Evolutionary conservation across 805 yeast genomes (phyloP), one percentile per base, ranked within the genome.

Genomic region (Candida corydali): DNA sequence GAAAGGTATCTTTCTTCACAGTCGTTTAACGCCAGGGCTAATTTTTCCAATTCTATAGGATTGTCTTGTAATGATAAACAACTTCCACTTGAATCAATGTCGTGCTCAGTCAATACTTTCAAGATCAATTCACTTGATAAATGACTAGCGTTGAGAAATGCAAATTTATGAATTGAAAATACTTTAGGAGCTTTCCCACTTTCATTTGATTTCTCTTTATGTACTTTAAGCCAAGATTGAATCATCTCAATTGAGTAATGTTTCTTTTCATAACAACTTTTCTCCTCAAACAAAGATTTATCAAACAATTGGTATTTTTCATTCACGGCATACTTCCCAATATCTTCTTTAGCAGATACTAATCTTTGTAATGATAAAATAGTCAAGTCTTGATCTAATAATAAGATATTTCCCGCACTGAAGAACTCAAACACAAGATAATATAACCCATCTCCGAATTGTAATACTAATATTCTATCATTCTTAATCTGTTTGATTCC

Each of bases 341-440:
- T 75, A 44, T 76, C 78, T 25, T 75, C 84, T 50, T 80, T 76
- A 37, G 84, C 94, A 23, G 76, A 76, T 8, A 87, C 96, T 16
- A 82, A 63, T 59, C 97, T 76, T 53, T 84, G 89, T 19, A 88
- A 61, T 0, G 91, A 69, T 50, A 88, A 48, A 34, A 89, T 87
- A 48, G 75, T 79, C 41, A 69, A 58, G 15, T 80, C 73, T 19
- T 76, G 71, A 56, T 91, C 94, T 43, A 91, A 66, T 15, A 91
- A 66, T 14, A 91, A 65, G 37, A 91, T 76, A 54, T 91, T 91
- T 18, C 98, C 98, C 3, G 96, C 96, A 54, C 96, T 85, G 64
- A 89, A 91, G 51, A 91, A 91, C 58, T 91, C 98, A 36, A 91
- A 59, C 0, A 86, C 95, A 45, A 91, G 63, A 48, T 84, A 82